A percentile compares a stretch with the other conserved stretches of the same genome.
phyloP scores from a whole-genome alignment of 495 filamentous ascomycete genomes.

The Stereocaulon alpinum region DNA sequence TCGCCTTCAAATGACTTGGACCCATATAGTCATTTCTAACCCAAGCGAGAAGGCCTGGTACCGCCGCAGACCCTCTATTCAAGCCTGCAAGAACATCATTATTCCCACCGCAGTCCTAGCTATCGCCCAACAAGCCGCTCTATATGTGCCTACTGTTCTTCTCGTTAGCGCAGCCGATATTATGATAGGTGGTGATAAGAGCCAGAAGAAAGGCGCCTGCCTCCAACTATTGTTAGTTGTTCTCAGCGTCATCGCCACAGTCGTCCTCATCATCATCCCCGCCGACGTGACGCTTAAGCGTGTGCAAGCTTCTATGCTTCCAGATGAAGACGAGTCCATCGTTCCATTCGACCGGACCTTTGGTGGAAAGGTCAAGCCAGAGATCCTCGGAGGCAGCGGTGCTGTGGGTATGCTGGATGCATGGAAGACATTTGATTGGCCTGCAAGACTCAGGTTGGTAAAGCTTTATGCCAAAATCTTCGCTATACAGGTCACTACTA shows the following conservation, averaged over 20 bases:
- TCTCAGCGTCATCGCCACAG: slow-evolving; percentile 29
- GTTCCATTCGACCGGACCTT: slow-evolving; percentile 69
- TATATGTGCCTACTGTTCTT: slow-evolving; percentile 19
- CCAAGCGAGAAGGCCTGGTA: slow-evolving; percentile 25
- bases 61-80: slow-evolving; percentile 29
- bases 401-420: slow-evolving; percentile 59
- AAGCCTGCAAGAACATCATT: slow-evolving; percentile 30
- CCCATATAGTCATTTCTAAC: slow-evolving; percentile 41
- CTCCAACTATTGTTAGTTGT: slow-evolving; percentile 29
- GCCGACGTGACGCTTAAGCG: slow-evolving; percentile 53
- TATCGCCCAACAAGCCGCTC: slow-evolving; percentile 15
- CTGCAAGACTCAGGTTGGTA: slow-evolving; percentile 53
- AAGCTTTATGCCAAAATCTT: slow-evolving; percentile 60
- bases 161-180: slow-evolving; percentile 6
- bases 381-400: slow-evolving; percentile 58
- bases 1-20: slow-evolving; percentile 50
- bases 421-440: slow-evolving; percentile 57
- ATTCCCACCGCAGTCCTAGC: slow-evolving; percentile 31
- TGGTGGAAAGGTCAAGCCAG: slow-evolving; percentile 46
- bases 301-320: slow-evolving; percentile 61
- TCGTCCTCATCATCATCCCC: slow-evolving; percentile 47
- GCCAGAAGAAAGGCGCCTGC: slow-evolving; percentile 25
- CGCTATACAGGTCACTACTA: slow-evolving; percentile 38
- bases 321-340: slow-evolving; percentile 59
- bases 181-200: slow-evolving; percentile 20